Evolutionary conservation across 2,329 filamentous ascomycete species (phyloP).

Genomic region (Fusarium sublunatum): DNA sequence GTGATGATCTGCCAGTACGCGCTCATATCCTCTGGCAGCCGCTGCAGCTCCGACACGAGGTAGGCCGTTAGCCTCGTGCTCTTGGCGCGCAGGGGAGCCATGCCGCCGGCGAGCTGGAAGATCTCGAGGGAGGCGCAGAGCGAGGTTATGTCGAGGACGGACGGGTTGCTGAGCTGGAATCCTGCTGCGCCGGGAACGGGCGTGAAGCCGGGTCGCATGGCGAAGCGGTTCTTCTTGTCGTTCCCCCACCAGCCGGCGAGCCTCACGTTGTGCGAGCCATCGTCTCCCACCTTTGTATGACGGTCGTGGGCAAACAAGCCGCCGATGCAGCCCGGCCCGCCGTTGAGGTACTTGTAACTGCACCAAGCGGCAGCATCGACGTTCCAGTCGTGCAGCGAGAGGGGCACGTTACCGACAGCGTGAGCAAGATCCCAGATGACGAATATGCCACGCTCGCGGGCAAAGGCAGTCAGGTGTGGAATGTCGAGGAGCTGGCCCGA

Average conservation of each 20-base stretch:
- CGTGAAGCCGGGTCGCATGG: constrained; percentile 80
- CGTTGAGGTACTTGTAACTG: constrained; percentile 89
- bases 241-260: constrained; percentile 86
- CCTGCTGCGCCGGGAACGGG: constrained; percentile 80
- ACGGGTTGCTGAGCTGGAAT: constrained; percentile 81
- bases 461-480: constrained; percentile 76
- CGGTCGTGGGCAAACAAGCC: constrained; percentile 80
- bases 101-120: constrained; percentile 59
- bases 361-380: constrained; percentile 91
- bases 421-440: constrained; percentile 89
- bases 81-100: constrained; percentile 72
- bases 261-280: constrained; percentile 66
- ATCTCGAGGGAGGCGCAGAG: constrained; percentile 77
- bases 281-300: constrained; percentile 66
- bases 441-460: constrained; percentile 72
- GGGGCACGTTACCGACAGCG: constrained; percentile 80
- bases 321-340: constrained; percentile 80
- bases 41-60: constrained; percentile 70
- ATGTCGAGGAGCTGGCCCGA: constrained; percentile 88
- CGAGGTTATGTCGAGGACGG: constrained; percentile 77
- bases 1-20: constrained; percentile 70
- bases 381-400: constrained; percentile 82
- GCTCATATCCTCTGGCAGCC: constrained; percentile 42
- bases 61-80: constrained; percentile 71
- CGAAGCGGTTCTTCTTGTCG: constrained; percentile 75